A percentile compares a stretch with the other conserved stretches of the same genome.
Conservation (phyloP, 1,284 basidiomycete species). For the Gomphus bonarii region DNA sequence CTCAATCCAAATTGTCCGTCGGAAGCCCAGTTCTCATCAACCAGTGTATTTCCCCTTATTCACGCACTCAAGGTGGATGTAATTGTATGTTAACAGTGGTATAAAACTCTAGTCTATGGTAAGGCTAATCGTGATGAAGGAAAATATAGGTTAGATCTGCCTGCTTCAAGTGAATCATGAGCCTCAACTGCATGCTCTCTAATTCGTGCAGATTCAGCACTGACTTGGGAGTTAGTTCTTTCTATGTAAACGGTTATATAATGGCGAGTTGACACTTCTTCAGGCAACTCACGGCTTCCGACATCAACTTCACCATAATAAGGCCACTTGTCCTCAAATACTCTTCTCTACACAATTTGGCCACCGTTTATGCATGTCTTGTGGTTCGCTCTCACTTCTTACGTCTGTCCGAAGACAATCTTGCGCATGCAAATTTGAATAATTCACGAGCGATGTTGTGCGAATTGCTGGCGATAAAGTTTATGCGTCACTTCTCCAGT, state of each 20-base stretch:
- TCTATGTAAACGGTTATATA: neutral
- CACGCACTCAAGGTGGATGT: slow-evolving; percentile 59
- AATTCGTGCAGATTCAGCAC: slow-evolving; percentile 48
- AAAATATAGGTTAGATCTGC: slow-evolving; percentile 35
- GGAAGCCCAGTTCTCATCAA: slow-evolving; percentile 2
- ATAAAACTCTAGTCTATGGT: slow-evolving; percentile 15
- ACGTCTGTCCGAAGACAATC: slow-evolving; percentile 41
- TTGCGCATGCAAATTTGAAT: slow-evolving; percentile 69
- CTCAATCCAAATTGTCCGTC: neutral
- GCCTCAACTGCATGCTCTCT: slow-evolving; percentile 12
- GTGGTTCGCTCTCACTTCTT: slow-evolving; percentile 52
- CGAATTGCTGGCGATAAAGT: slow-evolving; percentile 78
- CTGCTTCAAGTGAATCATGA: slow-evolving; percentile 4
- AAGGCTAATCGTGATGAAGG: slow-evolving; percentile 24
- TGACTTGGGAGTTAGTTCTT: slow-evolving; percentile 66
- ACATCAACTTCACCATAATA: slow-evolving; percentile 76
- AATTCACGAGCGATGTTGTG: slow-evolving; percentile 64
- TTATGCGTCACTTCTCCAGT: slow-evolving; percentile 65
- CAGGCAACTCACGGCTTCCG: slow-evolving; percentile 71
- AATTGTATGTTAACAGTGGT: slow-evolving; percentile 28
- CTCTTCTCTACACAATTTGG: slow-evolving; percentile 62
- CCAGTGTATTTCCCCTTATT: slow-evolving; percentile 65
- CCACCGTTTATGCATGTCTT: slow-evolving; percentile 65
- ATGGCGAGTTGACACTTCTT: neutral
- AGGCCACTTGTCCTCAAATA: slow-evolving; percentile 75